Conservation (phyloP, 2,329 filamentous ascomycete species). For the Neonectria faginata region DNA sequence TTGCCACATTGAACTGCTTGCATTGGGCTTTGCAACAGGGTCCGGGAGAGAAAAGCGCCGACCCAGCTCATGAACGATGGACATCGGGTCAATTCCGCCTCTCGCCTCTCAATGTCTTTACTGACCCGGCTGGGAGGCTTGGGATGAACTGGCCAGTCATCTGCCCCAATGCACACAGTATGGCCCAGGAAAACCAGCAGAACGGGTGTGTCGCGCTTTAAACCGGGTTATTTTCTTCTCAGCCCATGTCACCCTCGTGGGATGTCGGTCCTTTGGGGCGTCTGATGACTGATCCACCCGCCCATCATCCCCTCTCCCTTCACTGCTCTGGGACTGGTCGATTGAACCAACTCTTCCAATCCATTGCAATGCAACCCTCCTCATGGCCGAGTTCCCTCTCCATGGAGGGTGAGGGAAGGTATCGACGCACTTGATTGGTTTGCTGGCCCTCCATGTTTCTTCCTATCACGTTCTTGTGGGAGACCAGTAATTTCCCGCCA, state of each 20-base stretch:
- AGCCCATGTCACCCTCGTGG: constrained; percentile 32
- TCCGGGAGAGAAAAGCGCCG: constrained; percentile 37
- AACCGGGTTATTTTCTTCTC: constrained; percentile 40
- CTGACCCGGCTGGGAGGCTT: constrained; percentile 30
- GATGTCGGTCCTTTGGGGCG: constrained; percentile 28
- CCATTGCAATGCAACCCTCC: constrained; percentile 35
- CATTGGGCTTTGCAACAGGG: constrained; percentile 28
- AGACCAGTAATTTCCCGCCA: constrained; percentile 17
- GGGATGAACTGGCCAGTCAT: constrained; percentile 38
- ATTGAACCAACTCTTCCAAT: constrained; percentile 14
- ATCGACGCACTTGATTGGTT: constrained; percentile 30
- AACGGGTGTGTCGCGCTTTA: constrained; percentile 43
- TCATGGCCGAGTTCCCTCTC: constrained; percentile 30
- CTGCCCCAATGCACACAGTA: constrained; percentile 36
- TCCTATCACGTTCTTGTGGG: constrained; percentile 1
- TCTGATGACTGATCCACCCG: constrained; percentile 36
- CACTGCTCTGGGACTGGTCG: constrained; percentile 25
- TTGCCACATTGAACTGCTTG: constrained; percentile 26
- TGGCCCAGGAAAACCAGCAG: constrained; percentile 35
- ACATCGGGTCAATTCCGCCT: constrained; percentile 40
- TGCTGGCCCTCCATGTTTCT: constrained; percentile 19
- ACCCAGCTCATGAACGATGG: constrained; percentile 42
- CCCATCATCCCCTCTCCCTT: constrained; percentile 27
- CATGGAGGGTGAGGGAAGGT: constrained; percentile 27
- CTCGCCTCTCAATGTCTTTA: constrained; percentile 32